Evolutionary conservation across 306 rosid genomes (phyloP).

Genomic region (Prunus padus): DNA sequence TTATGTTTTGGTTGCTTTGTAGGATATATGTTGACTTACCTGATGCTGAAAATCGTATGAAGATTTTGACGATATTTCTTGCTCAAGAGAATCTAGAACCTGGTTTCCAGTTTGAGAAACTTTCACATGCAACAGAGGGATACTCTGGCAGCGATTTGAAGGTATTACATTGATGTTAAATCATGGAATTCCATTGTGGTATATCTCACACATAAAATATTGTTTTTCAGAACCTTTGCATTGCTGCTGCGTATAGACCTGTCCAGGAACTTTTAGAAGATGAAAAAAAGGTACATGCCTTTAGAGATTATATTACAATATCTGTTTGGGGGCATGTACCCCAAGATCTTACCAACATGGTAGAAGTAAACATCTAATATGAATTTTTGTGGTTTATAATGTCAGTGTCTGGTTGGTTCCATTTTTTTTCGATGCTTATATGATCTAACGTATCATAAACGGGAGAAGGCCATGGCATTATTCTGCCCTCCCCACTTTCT

Average conservation of each 20-base stretch:
- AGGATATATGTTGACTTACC: conserved; percentile 97
- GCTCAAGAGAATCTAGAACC: conserved; percentile 68
- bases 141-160: conserved; percentile 98
- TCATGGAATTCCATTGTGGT: background rate
- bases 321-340: background rate
- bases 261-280: conserved; percentile 88
- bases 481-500: no score
- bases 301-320: background rate
- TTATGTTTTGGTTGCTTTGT: conserved; percentile 24
- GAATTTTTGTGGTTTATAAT: background rate
- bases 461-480: no score
- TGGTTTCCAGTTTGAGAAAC: conserved; percentile 67
- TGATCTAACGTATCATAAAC: no score
- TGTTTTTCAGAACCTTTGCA: conserved; percentile 78
- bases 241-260: conserved; percentile 95
- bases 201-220: conserved; percentile 15
- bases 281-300: conserved; percentile 59
- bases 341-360: no score
- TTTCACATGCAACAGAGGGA: conserved; percentile 84
- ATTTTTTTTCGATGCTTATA: no score
- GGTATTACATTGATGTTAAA: conserved; percentile 40
- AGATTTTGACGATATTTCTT: conserved; percentile 88
- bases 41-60: conserved; percentile 80
- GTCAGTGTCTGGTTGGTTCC: background rate
- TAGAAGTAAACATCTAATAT: background rate